These are phyloP conservation scores for Coffea humblotiana DNA, from an alignment of 305 asterid species.

Conservation along the genomic window DNA sequence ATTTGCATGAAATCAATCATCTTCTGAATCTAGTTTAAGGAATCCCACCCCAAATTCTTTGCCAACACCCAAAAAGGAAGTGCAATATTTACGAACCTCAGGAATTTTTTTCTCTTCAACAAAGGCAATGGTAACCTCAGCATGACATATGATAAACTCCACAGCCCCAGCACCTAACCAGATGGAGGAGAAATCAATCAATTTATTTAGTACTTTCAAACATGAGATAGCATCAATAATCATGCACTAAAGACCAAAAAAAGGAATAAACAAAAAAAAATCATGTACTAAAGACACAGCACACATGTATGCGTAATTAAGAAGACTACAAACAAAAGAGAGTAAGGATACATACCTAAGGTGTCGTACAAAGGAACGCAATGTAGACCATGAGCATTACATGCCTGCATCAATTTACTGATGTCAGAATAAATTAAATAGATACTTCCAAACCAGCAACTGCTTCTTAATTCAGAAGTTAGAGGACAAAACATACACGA, in stretches of 20 bases:
- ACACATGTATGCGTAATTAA: neutral
- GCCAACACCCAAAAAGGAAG: neutral
- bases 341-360: conserved; percentile 57
- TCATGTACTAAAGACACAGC: neutral
- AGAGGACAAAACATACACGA: neutral
- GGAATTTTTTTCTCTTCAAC: conserved; percentile 87
- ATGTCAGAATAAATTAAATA: conserved; percentile 23
- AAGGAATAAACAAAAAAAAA: too few species aligned
- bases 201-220: neutral
- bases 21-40: neutral
- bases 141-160: conserved; percentile 92
- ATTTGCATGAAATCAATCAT: neutral
- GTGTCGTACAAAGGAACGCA: conserved; percentile 97
- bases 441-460: neutral
- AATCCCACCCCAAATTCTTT: neutral
- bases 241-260: neutral
- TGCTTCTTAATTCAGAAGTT: neutral
- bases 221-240: neutral
- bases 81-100: conserved; percentile 47
- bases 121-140: conserved; percentile 81
- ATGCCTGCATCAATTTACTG: conserved; percentile 64
- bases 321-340: conserved; percentile 16
- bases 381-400: conserved; percentile 95
- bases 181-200: conserved; percentile 25
- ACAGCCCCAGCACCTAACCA: conserved; percentile 90